Evolutionary conservation across 805 yeast genomes (phyloP), one percentile per base, ranked within the genome.

Genomic region (Lachancea sp.): DNA sequence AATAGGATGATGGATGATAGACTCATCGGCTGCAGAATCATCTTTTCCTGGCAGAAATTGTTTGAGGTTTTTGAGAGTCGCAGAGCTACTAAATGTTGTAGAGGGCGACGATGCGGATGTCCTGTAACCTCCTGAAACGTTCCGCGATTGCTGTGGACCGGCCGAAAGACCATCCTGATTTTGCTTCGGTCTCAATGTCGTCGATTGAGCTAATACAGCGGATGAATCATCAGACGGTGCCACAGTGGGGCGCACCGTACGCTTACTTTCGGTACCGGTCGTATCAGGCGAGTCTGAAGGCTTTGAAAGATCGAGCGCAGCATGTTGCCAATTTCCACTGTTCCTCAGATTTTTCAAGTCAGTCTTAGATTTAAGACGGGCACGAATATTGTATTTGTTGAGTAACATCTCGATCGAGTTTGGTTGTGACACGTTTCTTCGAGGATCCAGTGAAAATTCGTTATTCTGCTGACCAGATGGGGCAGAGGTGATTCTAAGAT

Each of bases 381-480:
- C 30, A 17, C 45, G 31, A 15, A 40, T 35, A 29, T 42, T 38
- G 26, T 37, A 33, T 30, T 38, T 50, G 17, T 49, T 45, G 36
- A 57, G 44, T 13, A 57, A 36, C 19, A 50, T 46, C 26, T 52
- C 58, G 9, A 57, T 53, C 8, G 58, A 41, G 22, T 50, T 51
- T 2, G 67, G 65, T 38, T 58, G 62, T 3, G 65, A 51, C 19
- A 43, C 46, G 39, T 56, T 59, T 26, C 62, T 56, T 38, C 63
- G 60, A 6, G 67, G 67, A 42, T 62, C 67, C 30, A 62, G 44
- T 1, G 65, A 60, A 15, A 33, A 22, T 4, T 19, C 18, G 22
- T 15, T 15, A 10, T n/a, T 13, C 12, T 26, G 30, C 25, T 39
- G 22, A 17, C 32, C 18, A 3, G 38, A 36, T 2, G 50, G 51